Base-by-base conservation (phyloP, 805 yeast species). In the Lachancea fermentati region DNA sequence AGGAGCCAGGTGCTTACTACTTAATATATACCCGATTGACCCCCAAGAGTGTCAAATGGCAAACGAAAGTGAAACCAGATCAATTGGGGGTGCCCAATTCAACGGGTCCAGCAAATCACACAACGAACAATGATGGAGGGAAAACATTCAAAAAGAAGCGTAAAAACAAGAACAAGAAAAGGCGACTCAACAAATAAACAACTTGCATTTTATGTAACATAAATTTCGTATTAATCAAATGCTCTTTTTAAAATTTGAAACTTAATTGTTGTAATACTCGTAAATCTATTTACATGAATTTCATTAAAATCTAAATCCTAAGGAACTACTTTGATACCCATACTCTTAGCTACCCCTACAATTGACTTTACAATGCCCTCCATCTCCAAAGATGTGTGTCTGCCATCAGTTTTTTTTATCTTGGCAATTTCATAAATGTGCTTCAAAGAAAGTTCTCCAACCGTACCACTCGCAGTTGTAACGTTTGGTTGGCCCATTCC, bases 391-490 rank as follows among this genome's bases (percentile, higher is more conserved):
- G 74, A 72, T 40, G 79, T 73, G 62, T 88, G 95, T 52, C 82
- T 75, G 2, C 78, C 79, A 63, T 93, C 98, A 1, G 81, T 82
- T 61, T 88, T 78, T 68, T 93, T 93, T 51, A 93, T 82, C 67
- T 87, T 83, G 28, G 98, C 97, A 53, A 93, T 85, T 66, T 91
- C 97, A 59, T 86, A 93, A 19, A 88, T 75, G 60, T 93, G 97
- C 63, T 93, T 93, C 54, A 93, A 72, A 13, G 89, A 78, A 28
- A 78, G 62, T 44, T 67, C 70, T 15, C 96, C 97, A 13, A 79
- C 80, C 45, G 48, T 62, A 8, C 53, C 49, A 13, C 50, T 57
- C 8, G 46, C 49, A 4, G 44, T 46, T 4, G 30, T 40, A 11
- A 50, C 34, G 43, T 57, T 51, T 16, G 67, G 66, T 49, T 79